phyloP scores from a whole-genome alignment of 2,329 filamentous ascomycete genomes.

The Phialocephala sp. region DNA sequence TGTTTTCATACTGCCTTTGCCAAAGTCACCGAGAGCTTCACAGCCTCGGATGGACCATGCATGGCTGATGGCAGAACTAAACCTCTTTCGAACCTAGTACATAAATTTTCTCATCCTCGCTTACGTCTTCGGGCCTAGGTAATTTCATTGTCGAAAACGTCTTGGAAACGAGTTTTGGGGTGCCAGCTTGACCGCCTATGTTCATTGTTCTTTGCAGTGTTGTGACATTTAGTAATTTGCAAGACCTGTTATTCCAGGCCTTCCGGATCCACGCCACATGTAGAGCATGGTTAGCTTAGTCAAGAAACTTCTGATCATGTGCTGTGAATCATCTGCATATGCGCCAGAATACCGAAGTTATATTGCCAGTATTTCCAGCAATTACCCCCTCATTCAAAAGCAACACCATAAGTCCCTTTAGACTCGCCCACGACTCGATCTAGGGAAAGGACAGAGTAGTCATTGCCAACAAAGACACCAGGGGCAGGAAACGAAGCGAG shows the following conservation, averaged over 20 bases:
- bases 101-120: not conserved
- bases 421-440: not conserved
- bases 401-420: not conserved
- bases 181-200: not conserved
- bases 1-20: conserved; percentile 37
- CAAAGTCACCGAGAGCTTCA: conserved; percentile 18
- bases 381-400: not conserved
- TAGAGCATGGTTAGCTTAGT: not conserved
- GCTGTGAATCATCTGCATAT: conserved; percentile 5
- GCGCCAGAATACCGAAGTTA: not conserved
- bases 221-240: not conserved
- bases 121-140: not conserved
- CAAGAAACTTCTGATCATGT: conserved; percentile 7
- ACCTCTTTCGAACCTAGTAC: not conserved
- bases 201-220: not conserved
- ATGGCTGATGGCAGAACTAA: not conserved
- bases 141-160: not conserved
- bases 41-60: conserved; percentile 17
- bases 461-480: conserved; percentile 4
- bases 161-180: not conserved
- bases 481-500: not conserved
- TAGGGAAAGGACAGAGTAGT: not conserved
- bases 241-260: not conserved
- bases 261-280: not conserved
- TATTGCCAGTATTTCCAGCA: not conserved